Percentiles rank a stretch among this genome's conserved stretches.
These are phyloP conservation scores for Mariannaea elegans DNA, from an alignment of 2,329 filamentous ascomycete species.

Conservation along the genomic window DNA sequence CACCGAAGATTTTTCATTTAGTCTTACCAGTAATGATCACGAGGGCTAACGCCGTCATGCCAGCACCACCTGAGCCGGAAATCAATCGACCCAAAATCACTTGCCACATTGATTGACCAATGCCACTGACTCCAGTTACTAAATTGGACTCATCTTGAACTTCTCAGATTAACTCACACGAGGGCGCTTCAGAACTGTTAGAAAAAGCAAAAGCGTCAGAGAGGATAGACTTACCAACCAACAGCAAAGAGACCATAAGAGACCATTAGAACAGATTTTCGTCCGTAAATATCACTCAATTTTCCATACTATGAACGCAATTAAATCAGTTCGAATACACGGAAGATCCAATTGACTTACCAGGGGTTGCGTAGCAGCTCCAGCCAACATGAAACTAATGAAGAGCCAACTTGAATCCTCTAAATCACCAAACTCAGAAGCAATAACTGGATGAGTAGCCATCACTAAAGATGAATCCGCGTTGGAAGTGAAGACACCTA, in stretches of 20 bases:
- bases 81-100: conserved; percentile 61
- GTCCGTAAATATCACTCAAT: conserved; percentile 42
- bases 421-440: conserved; percentile 67
- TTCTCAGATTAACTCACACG: conserved; percentile 19
- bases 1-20: background rate
- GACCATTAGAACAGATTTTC: conserved; percentile 37
- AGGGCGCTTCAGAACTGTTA: conserved; percentile 17
- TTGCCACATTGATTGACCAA: conserved; percentile 55
- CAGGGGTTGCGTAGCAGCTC: conserved; percentile 48
- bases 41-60: conserved; percentile 59
- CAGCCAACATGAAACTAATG: conserved; percentile 44
- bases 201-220: background rate
- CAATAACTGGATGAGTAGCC: conserved; percentile 70
- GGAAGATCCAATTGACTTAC: conserved; percentile 46
- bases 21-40: conserved; percentile 60
- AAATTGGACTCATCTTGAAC: accelerated
- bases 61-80: conserved; percentile 61
- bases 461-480: conserved; percentile 72
- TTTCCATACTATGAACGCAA: conserved; percentile 37
- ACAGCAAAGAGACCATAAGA: conserved; percentile 41
- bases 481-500: conserved; percentile 69
- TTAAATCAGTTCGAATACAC: background rate
- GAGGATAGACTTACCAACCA: conserved; percentile 48
- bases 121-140: conserved; percentile 41
- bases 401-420: conserved; percentile 59